Conservation (phyloP, 1,284 basidiomycete genomes). For the Cutaneotrichosporon sp. region DNA sequence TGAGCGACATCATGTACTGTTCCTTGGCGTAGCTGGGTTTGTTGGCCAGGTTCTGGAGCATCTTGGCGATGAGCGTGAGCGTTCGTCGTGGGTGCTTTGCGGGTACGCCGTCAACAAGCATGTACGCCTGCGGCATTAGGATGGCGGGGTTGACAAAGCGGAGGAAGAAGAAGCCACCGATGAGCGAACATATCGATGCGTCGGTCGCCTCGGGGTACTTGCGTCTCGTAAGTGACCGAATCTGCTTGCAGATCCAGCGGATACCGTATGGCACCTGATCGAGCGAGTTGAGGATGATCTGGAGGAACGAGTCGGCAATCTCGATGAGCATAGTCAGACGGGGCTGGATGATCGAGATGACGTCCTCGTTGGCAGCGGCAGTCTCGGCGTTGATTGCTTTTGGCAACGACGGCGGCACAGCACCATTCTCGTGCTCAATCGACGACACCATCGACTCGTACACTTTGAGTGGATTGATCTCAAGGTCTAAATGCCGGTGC, state of each 20-base stretch:
- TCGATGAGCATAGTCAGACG: slow-evolving; percentile 98
- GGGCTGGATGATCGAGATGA: slow-evolving; percentile 95
- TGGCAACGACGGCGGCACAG: slow-evolving; percentile 82
- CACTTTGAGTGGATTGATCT: slow-evolving; percentile 98
- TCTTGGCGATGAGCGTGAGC: slow-evolving; percentile 96
- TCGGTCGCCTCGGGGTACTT: slow-evolving; percentile 98
- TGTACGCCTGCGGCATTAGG: slow-evolving; percentile 98
- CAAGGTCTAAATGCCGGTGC: slow-evolving; percentile 96
- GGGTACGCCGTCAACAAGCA: slow-evolving; percentile 96
- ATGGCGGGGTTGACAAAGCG: slow-evolving; percentile 99
- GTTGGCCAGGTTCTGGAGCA: slow-evolving; percentile 98
- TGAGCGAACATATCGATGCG: slow-evolving; percentile 95
- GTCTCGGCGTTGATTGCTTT: slow-evolving; percentile 88
- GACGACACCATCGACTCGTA: slow-evolving; percentile 99
- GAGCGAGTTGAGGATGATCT: slow-evolving; percentile 97
- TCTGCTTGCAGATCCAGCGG: slow-evolving; percentile 99
- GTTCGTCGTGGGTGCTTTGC: slow-evolving; percentile 96
- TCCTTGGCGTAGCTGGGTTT: slow-evolving; percentile 98
- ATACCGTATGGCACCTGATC: slow-evolving; percentile 98
- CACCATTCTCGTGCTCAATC: slow-evolving; percentile 93
- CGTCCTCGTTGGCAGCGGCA: slow-evolving; percentile 89
- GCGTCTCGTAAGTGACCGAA: slow-evolving; percentile 89
- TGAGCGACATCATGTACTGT: slow-evolving; percentile 96
- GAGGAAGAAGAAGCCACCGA: slow-evolving; percentile 99
- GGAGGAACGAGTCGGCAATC: slow-evolving; percentile 93